Evolutionary conservation across 768 basidiomycete genomes (phyloP), one percentile per base, ranked within the genome.

Genomic region (Boletus edulis): DNA sequence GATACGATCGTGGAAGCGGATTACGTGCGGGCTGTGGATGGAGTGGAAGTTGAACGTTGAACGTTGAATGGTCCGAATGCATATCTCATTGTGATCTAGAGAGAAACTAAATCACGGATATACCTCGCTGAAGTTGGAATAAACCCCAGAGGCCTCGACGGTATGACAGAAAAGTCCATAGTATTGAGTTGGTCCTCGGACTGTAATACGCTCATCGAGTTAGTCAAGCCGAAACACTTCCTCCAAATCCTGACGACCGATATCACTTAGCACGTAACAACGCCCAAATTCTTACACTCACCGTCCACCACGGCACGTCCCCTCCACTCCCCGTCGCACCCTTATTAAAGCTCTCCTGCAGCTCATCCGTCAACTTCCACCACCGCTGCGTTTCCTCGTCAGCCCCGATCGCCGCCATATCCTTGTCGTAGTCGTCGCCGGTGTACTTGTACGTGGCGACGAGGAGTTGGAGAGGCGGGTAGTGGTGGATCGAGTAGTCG

Each of bases 401-500:
- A 17, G 81, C 80, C 4, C 77, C 84, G 29, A 89, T 77, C 20
- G 65, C 74, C 35, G 72, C 75, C 87, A 91, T 90, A 61, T 91
- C 89, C 14, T 58, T 73, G 40, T 79, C 81, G 38, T 81, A 89
- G 60, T 91, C 80, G 4, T 72, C 55, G 0, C 89, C 90, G 0
- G 75, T 81, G 62, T 91, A 91, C 62, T 87, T 87, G 78, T 91
- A 87, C 43, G 78, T 83, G n/a, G 88, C 88, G 57, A 91, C 80
- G n/a, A 92, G 78, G 40, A 92, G 78, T 31, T 76, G 76, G 24
- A 84, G 72, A 5, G 80, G 79, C 17, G 82, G 79, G 61, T 84
- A 81, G 63, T 88, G 79, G 62, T 87, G 77, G 68, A 91, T 91
- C 17, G 86, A 87, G 66, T 91, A 92, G 71, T 92, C 88, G 37